Base-by-base conservation (phyloP, 805 yeast species). In the Suhomyces sp. region DNA sequence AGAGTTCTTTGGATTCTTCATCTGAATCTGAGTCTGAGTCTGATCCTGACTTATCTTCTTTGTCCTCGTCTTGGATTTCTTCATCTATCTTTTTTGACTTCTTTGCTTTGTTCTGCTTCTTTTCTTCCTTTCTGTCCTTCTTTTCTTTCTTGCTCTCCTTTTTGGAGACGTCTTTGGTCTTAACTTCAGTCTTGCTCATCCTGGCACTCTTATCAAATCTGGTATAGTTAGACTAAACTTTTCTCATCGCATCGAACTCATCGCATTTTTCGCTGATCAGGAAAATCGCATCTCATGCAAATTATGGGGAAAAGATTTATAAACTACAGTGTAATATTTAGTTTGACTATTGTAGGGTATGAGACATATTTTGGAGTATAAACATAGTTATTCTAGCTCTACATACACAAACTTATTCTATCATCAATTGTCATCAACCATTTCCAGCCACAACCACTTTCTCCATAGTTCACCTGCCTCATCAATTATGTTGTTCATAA, bases 381-480 rank as follows among this genome's bases (percentile, higher is more conserved):
- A 47, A 50, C 15, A 25, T n/a, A n/a, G 24, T 29, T 39, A 45
- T 46, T 24, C 33, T 19, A 19, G 7, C 41, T 37, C 41, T 37
- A 47, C 46, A 43, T n/a, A 15, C 19, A 22, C 17, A 17, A 19
- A 25, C 17, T 12, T 31, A n/a, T n/a, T 31, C 35, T 31, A 31
- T 31, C 25, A 20, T 43, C 47, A 61, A 52, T 59, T 61, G 43
- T 68, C 70, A 43, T 70, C 75, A 43, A 63, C 59, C 69, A 70
- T 66, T 53, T 74, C 79, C 56, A 65, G 57, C 75, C 75, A 88
- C 39, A 87, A 70, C 89, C 93, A 88, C 60, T 84, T 86, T 57
- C 97, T 76, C 96, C 96, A 89, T 43, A 87, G 74, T 61, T 89
- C 96, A 29, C 96, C 96, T 2, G 96, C 92, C 64, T 86, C 92